Conservation (phyloP, 306 rosid species). For the Citrullus mucosospermus region DNA sequence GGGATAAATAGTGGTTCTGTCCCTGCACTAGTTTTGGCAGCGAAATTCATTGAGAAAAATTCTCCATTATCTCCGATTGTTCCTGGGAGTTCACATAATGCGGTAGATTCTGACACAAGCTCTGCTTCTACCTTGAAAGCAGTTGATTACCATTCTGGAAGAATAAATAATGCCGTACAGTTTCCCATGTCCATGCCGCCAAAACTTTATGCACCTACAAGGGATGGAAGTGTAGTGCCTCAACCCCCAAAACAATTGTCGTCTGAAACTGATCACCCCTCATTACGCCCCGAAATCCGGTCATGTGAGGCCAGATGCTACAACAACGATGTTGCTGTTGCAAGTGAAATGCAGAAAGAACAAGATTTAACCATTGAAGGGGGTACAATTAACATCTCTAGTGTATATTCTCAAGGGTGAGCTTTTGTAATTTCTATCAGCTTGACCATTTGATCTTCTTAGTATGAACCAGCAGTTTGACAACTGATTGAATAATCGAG, state of each 20-base stretch:
- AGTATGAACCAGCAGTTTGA: background rate
- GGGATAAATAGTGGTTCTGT: conserved; percentile 32
- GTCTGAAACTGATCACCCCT: conserved; percentile 38
- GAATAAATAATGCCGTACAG: conserved; percentile 34
- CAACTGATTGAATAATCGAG: background rate
- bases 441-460: background rate
- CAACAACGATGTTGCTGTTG: conserved; percentile 21
- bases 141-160: conserved; percentile 38
- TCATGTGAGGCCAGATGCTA: conserved; percentile 25
- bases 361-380: conserved; percentile 72
- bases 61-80: conserved; percentile 29
- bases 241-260: conserved; percentile 34
- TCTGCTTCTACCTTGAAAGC: conserved; percentile 45
- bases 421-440: conserved; percentile 14
- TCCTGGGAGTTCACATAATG: conserved; percentile 34
- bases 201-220: conserved; percentile 34
- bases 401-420: conserved; percentile 86
- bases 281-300: conserved; percentile 28
- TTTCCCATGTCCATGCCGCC: conserved; percentile 44
- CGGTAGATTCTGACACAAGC: conserved; percentile 42
- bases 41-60: conserved; percentile 48
- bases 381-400: conserved; percentile 82
- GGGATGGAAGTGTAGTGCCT: conserved; percentile 31
- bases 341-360: conserved; percentile 62
- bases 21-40: conserved; percentile 49